Percentiles rank a stretch among this genome's conserved stretches.
Evolutionary conservation across 1,284 basidiomycete species (phyloP).

Genomic region (Irpex sp.): DNA sequence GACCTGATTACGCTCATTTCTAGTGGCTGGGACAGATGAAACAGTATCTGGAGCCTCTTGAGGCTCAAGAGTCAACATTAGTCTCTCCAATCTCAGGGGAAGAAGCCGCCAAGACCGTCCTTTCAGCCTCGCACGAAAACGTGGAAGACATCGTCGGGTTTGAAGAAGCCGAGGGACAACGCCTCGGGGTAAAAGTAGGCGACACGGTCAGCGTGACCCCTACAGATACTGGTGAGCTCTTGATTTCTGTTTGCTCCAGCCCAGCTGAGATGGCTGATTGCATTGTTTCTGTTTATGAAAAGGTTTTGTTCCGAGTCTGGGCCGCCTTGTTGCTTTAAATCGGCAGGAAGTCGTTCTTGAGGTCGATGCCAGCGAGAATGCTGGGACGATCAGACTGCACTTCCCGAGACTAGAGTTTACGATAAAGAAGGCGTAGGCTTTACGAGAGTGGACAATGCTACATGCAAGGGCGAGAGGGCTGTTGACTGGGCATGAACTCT

Average conservation of each 20-base stretch:
- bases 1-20: neutral
- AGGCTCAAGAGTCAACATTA: neutral
- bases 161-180: neutral
- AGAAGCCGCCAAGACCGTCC: neutral
- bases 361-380: neutral
- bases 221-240: neutral
- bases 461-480: too few relatives aligned
- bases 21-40: neutral
- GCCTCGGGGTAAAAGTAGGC: neutral
- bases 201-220: neutral
- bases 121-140: neutral
- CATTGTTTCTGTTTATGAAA: too few relatives aligned
- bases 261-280: too few relatives aligned
- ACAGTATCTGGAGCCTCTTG: neutral
- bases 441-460: too few relatives aligned
- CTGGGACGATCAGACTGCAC: neutral
- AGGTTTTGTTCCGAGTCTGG: neutral
- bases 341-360: neutral
- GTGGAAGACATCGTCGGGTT: neutral
- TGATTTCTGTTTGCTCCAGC: too few relatives aligned
- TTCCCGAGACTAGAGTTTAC: neutral
- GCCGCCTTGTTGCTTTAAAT: neutral
- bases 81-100: neutral
- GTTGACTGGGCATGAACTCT: too few relatives aligned
- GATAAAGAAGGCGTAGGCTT: neutral